Evolutionary conservation across 768 basidiomycete species (phyloP).

Genomic region (Dacryopinax spathularia): DNA sequence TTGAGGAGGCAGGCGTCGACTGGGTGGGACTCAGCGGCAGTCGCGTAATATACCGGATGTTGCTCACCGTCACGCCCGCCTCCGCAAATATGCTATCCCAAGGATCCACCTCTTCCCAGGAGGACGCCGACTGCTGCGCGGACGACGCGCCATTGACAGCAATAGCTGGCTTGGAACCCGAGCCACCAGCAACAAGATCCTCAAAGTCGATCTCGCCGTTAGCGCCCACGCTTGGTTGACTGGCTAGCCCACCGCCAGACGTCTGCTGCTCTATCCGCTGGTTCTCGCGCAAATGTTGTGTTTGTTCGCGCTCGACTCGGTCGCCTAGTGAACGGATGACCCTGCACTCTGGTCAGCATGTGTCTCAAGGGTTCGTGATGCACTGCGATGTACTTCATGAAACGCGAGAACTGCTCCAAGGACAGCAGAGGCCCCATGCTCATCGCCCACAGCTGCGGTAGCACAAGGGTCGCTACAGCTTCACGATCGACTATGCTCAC

Average conservation of each 20-base stretch:
- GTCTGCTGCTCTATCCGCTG: slow-evolving; percentile 77
- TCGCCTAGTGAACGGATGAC: slow-evolving; percentile 37
- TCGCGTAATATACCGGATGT: slow-evolving; percentile 6
- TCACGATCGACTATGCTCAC: slow-evolving; percentile 60
- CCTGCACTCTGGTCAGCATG: slow-evolving; percentile 14
- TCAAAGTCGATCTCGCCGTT: slow-evolving; percentile 64
- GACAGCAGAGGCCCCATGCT: slow-evolving; percentile 68
- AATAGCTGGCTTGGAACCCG: slow-evolving; percentile 7
- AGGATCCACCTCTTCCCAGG: slow-evolving; percentile 27
- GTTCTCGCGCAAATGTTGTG: slow-evolving; percentile 82
- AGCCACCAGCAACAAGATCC: slow-evolving; percentile 47
- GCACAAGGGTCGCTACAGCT: slow-evolving; percentile 73
- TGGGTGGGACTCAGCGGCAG: neutral
- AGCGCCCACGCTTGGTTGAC: slow-evolving; percentile 24
- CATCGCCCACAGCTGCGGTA: slow-evolving; percentile 93
- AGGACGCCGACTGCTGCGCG: neutral
- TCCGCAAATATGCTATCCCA: slow-evolving; percentile 81
- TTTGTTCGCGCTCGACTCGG: slow-evolving; percentile 84
- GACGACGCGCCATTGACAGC: slow-evolving; percentile 27
- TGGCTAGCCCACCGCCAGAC: neutral
- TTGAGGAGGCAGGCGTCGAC: neutral
- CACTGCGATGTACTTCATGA: slow-evolving; percentile 51
- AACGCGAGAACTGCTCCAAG: slow-evolving; percentile 67
- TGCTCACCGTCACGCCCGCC: slow-evolving; percentile 45
- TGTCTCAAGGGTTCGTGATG: neutral